Evolutionary conservation across 345 rosid genomes (phyloP).

Genomic region (Lenwebbia sp.): DNA sequence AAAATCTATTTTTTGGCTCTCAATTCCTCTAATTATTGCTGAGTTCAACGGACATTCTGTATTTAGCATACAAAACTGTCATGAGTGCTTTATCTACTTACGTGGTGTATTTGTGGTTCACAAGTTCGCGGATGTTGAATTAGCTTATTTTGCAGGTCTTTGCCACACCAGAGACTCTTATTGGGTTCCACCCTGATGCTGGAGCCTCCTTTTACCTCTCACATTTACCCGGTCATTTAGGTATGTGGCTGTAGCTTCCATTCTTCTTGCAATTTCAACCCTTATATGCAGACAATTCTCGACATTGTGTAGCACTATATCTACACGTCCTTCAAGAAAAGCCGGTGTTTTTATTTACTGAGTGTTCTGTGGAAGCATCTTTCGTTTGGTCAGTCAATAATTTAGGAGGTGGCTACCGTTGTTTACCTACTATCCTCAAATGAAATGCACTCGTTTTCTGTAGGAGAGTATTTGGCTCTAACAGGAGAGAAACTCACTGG

Average conservation of each 20-base stretch:
- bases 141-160: conserved; percentile 43
- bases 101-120: background rate
- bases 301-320: background rate
- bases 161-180: conserved; percentile 91
- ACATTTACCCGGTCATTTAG: conserved; percentile 77
- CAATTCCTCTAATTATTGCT: background rate
- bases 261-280: background rate
- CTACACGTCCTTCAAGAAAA: background rate
- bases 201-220: conserved; percentile 91
- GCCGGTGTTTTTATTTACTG: background rate
- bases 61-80: background rate
- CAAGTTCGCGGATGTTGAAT: background rate
- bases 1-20: background rate
- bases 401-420: background rate
- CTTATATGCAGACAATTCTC: background rate
- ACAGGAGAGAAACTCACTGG: conserved; percentile 79
- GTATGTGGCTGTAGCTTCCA: conserved; percentile 19
- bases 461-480: conserved; percentile 88
- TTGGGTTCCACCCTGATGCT: conserved; percentile 97
- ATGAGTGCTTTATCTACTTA: background rate
- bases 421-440: background rate
- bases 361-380: background rate
- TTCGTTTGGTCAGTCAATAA: background rate
- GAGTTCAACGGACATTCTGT: background rate
- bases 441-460: background rate